A percentile compares a stretch with the other conserved stretches of the same genome.
These are phyloP conservation scores for Phylloporus scabripes DNA, from an alignment of 768 basidiomycete species.

Conservation along the genomic window DNA sequence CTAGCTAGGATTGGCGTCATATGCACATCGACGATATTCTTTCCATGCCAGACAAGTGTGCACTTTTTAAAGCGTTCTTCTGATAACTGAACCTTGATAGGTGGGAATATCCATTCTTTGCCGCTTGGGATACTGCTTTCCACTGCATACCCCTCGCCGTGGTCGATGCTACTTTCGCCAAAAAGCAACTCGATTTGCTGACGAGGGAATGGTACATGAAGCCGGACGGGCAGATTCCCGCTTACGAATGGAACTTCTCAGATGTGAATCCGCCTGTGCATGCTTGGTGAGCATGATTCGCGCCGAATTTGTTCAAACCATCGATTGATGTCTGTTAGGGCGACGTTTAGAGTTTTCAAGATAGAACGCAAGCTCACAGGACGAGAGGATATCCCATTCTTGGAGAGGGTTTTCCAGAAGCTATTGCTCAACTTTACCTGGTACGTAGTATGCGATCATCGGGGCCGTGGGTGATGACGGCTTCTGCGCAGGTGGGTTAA, in stretches of 20 bases:
- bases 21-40: constrained; percentile 93
- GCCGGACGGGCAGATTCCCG: constrained; percentile 96
- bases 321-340: constrained; percentile 43
- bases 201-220: constrained; percentile 99
- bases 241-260: constrained; percentile 99
- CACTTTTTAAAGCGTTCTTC: neutral
- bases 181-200: constrained; percentile 93
- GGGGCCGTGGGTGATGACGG: neutral
- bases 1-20: constrained; percentile 83
- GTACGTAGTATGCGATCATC: constrained; percentile 35
- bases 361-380: constrained; percentile 96
- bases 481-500: constrained; percentile 81
- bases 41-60: constrained; percentile 98
- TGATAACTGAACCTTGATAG: constrained; percentile 30
- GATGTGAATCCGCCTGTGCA: constrained; percentile 99
- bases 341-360: constrained; percentile 98
- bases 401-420: constrained; percentile 99
- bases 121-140: constrained; percentile 98
- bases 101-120: constrained; percentile 99
- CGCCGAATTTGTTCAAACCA: neutral
- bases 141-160: constrained; percentile 97
- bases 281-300: constrained; percentile 61
- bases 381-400: constrained; percentile 81
- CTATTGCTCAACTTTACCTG: constrained; percentile 95
- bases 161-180: constrained; percentile 92